Base-by-base conservation (phyloP, 441 rosid species). In the Adansonia madagascariensis region DNA sequence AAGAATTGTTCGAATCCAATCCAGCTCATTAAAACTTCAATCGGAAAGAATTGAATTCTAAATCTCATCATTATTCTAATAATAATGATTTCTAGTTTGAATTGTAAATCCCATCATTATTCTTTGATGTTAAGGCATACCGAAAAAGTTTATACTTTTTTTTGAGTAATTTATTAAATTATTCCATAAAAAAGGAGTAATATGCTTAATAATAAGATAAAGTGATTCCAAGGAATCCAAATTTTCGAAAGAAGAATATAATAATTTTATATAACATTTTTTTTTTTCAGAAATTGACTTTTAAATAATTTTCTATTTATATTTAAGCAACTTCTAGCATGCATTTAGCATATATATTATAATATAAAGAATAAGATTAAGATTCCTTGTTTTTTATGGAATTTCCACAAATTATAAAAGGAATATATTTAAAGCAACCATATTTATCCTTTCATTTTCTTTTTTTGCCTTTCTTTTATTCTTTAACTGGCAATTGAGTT, bases 191-290 rank as follows among this genome's bases (percentile, higher is more conserved):
- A 24, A 44, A 24, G 55, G 24, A 53, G 44, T 59, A 1, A 8
- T 2, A 1, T 59, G 24, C 18, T 39, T 31, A 5, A 46, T 20
- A 24, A 60, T 18, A 20, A 43, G 15, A 60, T 18, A 24, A 62
- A 41, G 46, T 11, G 78, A 53, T 43, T 67, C 80, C 18, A n/a
- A 12, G 64, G 82, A 79, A 69, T 75, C 78, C 75, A 60, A 9
- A 14, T 56, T 10, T 71, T 74, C 49, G 8, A 0, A 35, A 0
- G 2, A 1, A 52, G 68, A 80, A 75, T 76, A 64, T 24, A 56
- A 35, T 76, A 31, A 0, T 46, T 11, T 53, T 46, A 39, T 75
- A 18, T 52, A 49, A 39, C 64, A 8, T n/a, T 46, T 56, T 44
- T 44, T 57, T n/a, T 56, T 56, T 7, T 18, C 24, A 8, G 61